These are phyloP conservation scores for Musa balbisiana DNA, from an alignment of 202 grass and related monocot species.

Conservation along the genomic window DNA sequence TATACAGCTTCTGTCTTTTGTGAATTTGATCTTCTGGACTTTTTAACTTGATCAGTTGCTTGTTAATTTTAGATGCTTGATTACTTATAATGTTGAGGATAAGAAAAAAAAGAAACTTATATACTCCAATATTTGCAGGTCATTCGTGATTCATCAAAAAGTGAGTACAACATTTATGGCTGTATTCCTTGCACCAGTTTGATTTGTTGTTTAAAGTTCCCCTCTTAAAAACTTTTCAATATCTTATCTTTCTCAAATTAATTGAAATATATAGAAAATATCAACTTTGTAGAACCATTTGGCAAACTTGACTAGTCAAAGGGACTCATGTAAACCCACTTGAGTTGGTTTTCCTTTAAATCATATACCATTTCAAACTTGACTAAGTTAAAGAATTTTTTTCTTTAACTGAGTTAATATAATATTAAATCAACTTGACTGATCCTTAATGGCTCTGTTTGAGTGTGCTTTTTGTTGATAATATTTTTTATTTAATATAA, in stretches of 20 bases:
- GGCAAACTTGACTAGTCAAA: too few relatives aligned
- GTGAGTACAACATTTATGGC: constrained; percentile 1
- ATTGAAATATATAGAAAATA: too few relatives aligned
- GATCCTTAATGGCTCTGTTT: not conserved
- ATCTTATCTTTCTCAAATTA: too few relatives aligned
- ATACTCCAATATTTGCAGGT: constrained; percentile 11
- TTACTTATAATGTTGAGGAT: not conserved
- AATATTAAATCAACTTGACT: too few relatives aligned
- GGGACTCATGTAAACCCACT: not conserved
- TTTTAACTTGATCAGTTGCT: not conserved
- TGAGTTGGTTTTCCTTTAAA: too few relatives aligned
- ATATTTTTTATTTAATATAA: not conserved
- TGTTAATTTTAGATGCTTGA: not conserved
- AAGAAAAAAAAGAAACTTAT: not conserved
- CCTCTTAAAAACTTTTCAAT: too few relatives aligned
- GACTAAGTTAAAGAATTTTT: too few relatives aligned
- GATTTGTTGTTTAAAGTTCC: too few relatives aligned
- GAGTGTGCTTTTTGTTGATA: not conserved
- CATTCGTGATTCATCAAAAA: constrained; percentile 15
- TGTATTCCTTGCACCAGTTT: too few relatives aligned
- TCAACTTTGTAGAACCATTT: too few relatives aligned
- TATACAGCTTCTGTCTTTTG: not conserved
- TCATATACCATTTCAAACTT: too few relatives aligned
- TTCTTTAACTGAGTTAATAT: too few relatives aligned
- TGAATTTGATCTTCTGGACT: not conserved